Percentiles rank a stretch among this genome's conserved stretches.
These are phyloP conservation scores for Euphorbia tirucalli DNA, from an alignment of 345 rosid species.

Conservation along the genomic window DNA sequence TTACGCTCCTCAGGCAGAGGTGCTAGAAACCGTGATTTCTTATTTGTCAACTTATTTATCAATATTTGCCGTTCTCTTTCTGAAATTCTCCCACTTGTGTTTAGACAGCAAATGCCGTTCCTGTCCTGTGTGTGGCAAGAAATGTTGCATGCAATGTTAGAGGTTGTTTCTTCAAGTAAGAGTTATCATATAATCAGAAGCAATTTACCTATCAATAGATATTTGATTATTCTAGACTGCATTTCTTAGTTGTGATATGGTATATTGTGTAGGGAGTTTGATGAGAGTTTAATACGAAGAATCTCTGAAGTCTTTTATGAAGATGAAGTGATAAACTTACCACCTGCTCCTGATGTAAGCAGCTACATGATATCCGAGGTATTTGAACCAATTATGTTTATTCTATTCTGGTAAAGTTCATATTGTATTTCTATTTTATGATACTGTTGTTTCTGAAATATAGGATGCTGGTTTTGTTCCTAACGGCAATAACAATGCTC, in stretches of 20 bases:
- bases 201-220: slow-evolving; percentile 5
- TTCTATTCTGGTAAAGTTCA: slow-evolving; percentile 9
- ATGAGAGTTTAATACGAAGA: slow-evolving; percentile 73
- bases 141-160: slow-evolving; percentile 99
- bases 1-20: slow-evolving; percentile 99
- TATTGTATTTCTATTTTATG: slow-evolving; percentile 8
- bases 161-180: slow-evolving; percentile 95
- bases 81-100: slow-evolving; percentile 12
- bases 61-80: slow-evolving; percentile 7
- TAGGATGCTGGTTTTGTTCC: slow-evolving; percentile 76
- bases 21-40: slow-evolving; percentile 24
- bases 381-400: slow-evolving; percentile 21
- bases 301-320: slow-evolving; percentile 79
- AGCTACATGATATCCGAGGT: slow-evolving; percentile 93
- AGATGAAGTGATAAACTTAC: slow-evolving; percentile 74
- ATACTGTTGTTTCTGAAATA: slow-evolving; percentile 27
- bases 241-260: slow-evolving; percentile 17
- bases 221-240: neutral
- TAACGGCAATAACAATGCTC: slow-evolving; percentile 55
- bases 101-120: slow-evolving; percentile 80
- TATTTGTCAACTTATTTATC: slow-evolving; percentile 17
- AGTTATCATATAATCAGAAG: slow-evolving; percentile 9
- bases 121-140: slow-evolving; percentile 92
- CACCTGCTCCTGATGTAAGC: slow-evolving; percentile 89
- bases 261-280: slow-evolving; percentile 76